phyloP scores from a whole-genome alignment of 2,329 filamentous ascomycete genomes.

The Talaromyces sp. region DNA sequence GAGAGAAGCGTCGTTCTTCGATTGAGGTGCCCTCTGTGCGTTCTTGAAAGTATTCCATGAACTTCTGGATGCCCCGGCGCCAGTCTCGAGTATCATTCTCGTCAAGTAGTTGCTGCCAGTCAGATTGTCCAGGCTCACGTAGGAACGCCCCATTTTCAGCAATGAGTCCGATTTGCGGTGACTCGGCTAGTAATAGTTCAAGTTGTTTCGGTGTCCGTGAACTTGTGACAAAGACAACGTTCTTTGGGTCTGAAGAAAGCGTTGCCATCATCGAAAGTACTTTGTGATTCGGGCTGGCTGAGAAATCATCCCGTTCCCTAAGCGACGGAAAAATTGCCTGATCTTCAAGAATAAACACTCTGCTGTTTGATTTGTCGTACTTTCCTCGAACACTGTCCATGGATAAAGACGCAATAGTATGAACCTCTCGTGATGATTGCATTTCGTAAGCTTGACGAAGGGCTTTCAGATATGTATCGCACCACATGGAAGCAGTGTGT shows the following conservation, averaged over 20 bases:
- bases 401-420: conserved; percentile 75
- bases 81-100: conserved; percentile 66
- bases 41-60: conserved; percentile 83
- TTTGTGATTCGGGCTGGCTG: not conserved
- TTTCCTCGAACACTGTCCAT: conserved; percentile 58
- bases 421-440: conserved; percentile 74
- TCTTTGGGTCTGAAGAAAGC: conserved; percentile 70
- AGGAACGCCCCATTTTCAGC: conserved; percentile 92
- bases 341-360: conserved; percentile 86
- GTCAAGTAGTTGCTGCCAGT: conserved; percentile 76
- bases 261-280: conserved; percentile 32
- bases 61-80: conserved; percentile 77
- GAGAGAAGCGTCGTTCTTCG: conserved; percentile 79
- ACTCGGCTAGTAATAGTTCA: conserved; percentile 70
- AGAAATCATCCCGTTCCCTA: conserved; percentile 46
- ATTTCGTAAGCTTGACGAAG: conserved; percentile 73
- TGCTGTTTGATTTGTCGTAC: conserved; percentile 62
- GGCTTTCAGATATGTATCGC: conserved; percentile 63
- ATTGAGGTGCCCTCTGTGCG: conserved; percentile 81
- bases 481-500: conserved; percentile 81
- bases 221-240: conserved; percentile 88
- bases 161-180: conserved; percentile 75
- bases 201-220: conserved; percentile 78
- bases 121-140: conserved; percentile 60
- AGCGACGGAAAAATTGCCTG: conserved; percentile 80